Base-by-base conservation (phyloP, 2,329 filamentous ascomycete species). In the Hortaea werneckii region DNA sequence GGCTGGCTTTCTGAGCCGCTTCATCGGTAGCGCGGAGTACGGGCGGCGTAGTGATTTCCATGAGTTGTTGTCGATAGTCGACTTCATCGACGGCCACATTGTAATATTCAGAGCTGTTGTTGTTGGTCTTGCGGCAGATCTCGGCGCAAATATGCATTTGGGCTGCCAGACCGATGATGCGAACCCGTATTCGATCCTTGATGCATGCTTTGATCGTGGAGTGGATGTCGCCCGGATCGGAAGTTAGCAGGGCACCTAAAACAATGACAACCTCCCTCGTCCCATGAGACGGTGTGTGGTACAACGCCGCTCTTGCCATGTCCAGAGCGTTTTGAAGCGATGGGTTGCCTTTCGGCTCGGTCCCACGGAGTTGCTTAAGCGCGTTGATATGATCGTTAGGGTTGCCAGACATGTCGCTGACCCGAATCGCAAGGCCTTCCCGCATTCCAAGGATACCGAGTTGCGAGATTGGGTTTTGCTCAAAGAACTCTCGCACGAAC, bases 381-480 rank as follows among this genome's bases (percentile, higher is more conserved):
- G 81, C 82, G 52, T 83, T 79, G 46, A 95, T 78, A 64, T 96
- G 92, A 50, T 94, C 87, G 6, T 82, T 82, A 2, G 90, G 88
- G 61, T 95, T 95, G 7, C 92, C 92, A 45, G 85, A 84, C 73
- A 96, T 82, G 60, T 95, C 87, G 61, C 85, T 92, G 52, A 98
- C 78, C 35, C 86, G 75, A 26, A 94, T 73, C 2, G 89, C 89
- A 11, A 96, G 74, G 11, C 92, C 92, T 63, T 96, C 92, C 50
- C 86, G 80, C 85, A 96, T 95, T 42, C 86, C 90, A 35, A 98
- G 73, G 29, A 98, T 83, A 26, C 85, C 89, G 46, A 98, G 78
- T 67, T 98, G 92, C 7, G 88, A 94, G 54, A 98, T 96, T 8
- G 92, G 92, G 59, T 98, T 98, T 67, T 98, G 92, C 67, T 96